Percentiles rank a stretch among this genome's conserved stretches.
Evolutionary conservation across 2,329 filamentous ascomycete genomes (phyloP).

Genomic region (Rhinocladiella similis): DNA sequence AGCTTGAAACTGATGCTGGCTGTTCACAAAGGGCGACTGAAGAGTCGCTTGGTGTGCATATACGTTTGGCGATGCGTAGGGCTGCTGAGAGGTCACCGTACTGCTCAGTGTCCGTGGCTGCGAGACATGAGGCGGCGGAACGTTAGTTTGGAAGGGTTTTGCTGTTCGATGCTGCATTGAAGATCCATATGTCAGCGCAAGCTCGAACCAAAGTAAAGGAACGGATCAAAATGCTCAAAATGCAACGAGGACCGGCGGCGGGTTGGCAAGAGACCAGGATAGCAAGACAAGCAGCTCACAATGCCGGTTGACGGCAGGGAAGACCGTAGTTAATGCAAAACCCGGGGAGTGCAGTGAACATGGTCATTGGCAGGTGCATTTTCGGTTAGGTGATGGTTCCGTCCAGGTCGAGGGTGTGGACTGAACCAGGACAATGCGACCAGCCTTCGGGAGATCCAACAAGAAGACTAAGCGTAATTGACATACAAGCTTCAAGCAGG

Average conservation of each 20-base stretch:
- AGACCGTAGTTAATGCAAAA: conserved; percentile 7
- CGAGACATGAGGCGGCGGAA: conserved; percentile 29
- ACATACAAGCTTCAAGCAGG: conserved; percentile 1
- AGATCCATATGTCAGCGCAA: conserved; percentile 21
- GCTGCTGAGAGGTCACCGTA: conserved; percentile 23
- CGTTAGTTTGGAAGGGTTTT: conserved; percentile 28
- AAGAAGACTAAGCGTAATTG: conserved; percentile 2
- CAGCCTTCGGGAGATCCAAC: neutral
- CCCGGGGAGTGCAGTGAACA: conserved; percentile 12
- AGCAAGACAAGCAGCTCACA: conserved; percentile 13
- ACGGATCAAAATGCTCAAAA: conserved; percentile 1
- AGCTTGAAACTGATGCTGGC: conserved; percentile 39
- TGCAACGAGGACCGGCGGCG: neutral
- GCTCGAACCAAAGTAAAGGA: neutral
- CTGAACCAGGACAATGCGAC: conserved; percentile 3
- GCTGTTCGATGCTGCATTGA: conserved; percentile 30
- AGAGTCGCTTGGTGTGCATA: conserved; percentile 24
- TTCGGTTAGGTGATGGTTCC: conserved; percentile 10
- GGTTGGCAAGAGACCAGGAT: conserved; percentile 14
- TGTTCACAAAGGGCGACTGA: conserved; percentile 63
- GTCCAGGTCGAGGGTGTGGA: conserved; percentile 9
- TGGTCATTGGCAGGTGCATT: conserved; percentile 9
- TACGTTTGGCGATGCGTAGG: conserved; percentile 23
- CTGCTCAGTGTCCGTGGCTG: conserved; percentile 31
- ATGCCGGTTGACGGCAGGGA: conserved; percentile 6